Conservation (phyloP, 768 basidiomycete genomes). For the Tylopilus subfusipes region DNA sequence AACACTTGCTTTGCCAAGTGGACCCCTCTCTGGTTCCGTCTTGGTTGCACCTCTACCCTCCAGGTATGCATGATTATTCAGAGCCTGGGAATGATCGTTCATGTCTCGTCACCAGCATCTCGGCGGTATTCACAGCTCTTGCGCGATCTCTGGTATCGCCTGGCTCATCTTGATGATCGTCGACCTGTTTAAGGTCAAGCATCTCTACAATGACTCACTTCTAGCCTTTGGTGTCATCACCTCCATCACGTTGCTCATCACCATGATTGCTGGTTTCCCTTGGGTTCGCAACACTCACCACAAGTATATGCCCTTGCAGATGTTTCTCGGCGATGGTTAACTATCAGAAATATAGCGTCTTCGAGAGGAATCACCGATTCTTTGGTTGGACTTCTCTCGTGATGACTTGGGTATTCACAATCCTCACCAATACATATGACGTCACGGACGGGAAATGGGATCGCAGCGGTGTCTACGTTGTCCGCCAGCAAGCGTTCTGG, state of each 20-base stretch:
- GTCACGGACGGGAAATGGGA: conserved; percentile 54
- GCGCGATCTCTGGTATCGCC: conserved; percentile 63
- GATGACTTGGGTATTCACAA: conserved; percentile 62
- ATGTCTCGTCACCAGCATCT: conserved; percentile 50
- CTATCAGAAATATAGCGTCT: conserved; percentile 47
- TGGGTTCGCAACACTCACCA: conserved; percentile 80
- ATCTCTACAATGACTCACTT: conserved; percentile 51
- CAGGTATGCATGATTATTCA: conserved; percentile 40
- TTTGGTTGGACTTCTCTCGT: conserved; percentile 67
- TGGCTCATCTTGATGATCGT: conserved; percentile 68
- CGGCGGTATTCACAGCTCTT: conserved; percentile 77
- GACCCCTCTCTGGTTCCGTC: conserved; percentile 68
- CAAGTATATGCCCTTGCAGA: conserved; percentile 48
- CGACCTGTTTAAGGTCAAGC: conserved; percentile 48
- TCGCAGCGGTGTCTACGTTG: conserved; percentile 47
- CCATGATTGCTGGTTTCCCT: conserved; percentile 65
- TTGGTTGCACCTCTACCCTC: conserved; percentile 69
- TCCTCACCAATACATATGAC: conserved; percentile 64
- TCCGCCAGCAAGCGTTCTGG: conserved; percentile 76
- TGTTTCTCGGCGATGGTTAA: neutral
- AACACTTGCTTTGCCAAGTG: conserved; percentile 83
- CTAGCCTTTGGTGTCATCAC: conserved; percentile 62
- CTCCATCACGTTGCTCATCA: conserved; percentile 52
- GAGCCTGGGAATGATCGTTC: neutral
- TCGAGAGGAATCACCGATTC: conserved; percentile 79